Base-by-base conservation (phyloP, 1,284 basidiomycete species). In the Fistulina hepatica region DNA sequence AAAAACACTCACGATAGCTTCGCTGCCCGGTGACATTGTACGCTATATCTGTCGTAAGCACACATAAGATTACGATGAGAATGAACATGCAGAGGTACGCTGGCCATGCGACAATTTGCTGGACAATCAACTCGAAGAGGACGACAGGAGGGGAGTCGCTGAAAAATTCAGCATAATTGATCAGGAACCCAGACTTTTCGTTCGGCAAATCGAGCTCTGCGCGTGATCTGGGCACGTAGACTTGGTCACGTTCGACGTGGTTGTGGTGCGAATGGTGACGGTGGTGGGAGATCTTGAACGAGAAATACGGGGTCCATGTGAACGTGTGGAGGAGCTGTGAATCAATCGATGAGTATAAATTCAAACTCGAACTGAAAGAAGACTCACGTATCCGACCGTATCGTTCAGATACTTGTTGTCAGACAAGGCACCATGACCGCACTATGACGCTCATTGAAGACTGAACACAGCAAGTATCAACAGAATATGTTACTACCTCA, bases 61-160 rank as follows among this genome's bases (percentile, higher is more conserved):
- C 13, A n/a, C 20, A 22, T n/a, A n/a, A n/a, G n/a, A n/a, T n/a
- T n/a, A n/a, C n/a, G n/a, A n/a, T n/a, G n/a, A n/a, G n/a, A n/a
- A n/a, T n/a, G n/a, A n/a, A 37, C 61, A 52, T 53, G 65, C 65
- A 54, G 40, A 84, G 74, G 60, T 84, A 86, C 42, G 73, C 70
- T n/a, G 67, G 71, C 59, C 83, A 88, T 3, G 84, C 86, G 15
- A 83, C 66, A 9, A 85, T 62, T 58, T 92, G 88, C 48, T 71
- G 68, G n/a, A 67, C 60, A 35, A 74, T 48, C 28, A 74, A 57
- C 60, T 64, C 68, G 47, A 57, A 65, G 6, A 75, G 52, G 0
- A 73, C 76, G 46, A 70, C 76, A 27, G 76, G 54, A 0, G 74
- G 73, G 2, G 73, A 73, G 41, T 78, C 74, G 28, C 71, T 71